Percentiles rank a stretch among this genome's conserved stretches.
These are phyloP conservation scores for Hygrophila difformis DNA, from an alignment of 257 asterid genomes.

Conservation along the genomic window DNA sequence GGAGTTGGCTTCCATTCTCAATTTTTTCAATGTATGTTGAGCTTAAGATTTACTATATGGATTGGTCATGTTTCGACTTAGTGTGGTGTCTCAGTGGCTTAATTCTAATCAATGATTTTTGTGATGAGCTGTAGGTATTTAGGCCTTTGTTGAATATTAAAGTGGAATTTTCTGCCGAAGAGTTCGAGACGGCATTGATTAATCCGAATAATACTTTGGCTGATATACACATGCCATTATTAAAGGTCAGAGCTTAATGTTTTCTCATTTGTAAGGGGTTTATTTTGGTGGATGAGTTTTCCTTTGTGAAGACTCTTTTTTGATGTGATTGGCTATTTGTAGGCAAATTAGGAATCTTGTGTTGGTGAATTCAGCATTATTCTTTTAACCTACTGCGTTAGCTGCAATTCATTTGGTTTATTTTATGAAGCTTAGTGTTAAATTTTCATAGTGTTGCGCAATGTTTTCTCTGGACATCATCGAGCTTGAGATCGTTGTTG, in stretches of 20 bases:
- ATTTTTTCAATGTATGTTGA: constrained; percentile 74
- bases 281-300: too few species aligned
- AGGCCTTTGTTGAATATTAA: constrained; percentile 83
- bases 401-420: too few species aligned
- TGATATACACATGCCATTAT: constrained; percentile 91
- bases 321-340: background rate
- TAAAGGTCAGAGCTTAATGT: constrained; percentile 57
- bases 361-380: too few species aligned
- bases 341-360: too few species aligned
- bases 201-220: constrained; percentile 77
- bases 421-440: too few species aligned
- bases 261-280: too few species aligned
- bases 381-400: too few species aligned
- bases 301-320: too few species aligned
- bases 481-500: too few species aligned
- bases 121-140: constrained; percentile 58
- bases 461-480: too few species aligned
- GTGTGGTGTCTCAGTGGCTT: background rate
- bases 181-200: constrained; percentile 89
- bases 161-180: constrained; percentile 89
- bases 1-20: constrained; percentile 91
- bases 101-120: background rate
- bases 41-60: background rate
- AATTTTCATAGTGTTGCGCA: too few species aligned
- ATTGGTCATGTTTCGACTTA: background rate